Base-by-base conservation (phyloP, 495 filamentous ascomycete species). In the Glarea lozoyensis region DNA sequence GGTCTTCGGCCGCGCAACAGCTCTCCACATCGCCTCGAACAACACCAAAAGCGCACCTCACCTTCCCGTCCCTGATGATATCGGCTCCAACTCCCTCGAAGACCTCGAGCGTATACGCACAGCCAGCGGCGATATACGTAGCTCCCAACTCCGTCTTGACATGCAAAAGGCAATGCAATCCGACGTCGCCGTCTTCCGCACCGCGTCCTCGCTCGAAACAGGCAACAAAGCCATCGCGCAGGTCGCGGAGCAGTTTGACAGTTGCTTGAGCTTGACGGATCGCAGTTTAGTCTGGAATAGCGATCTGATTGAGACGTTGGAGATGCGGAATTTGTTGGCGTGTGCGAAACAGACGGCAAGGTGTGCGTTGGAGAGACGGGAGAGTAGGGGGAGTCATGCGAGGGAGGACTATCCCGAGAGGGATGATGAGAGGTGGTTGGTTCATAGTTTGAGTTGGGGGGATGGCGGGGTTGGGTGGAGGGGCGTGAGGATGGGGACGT, bases 141-240 rank as follows among this genome's bases (percentile, higher is more conserved):
- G 33, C 7, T 29, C 45, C 0, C 38, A 46, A 11, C 34, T 56
- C 9, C 30, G 53, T 38, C 15, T 49, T 1, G 40, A 42, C 10
- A 55, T 52, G 53, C 53, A 55, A 27, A 55, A 51, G 39, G 49
- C 53, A 29, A 55, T 55, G 53, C 53, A 55, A 36, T 27, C 36
- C 13, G 41, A 55, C 30, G 45, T 55, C 7, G 31, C 48, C 12
- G 53, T 55, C 10, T 55, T 55, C 38, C 40, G 53, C 5, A 55
- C 48, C 11, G 37, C 49, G 31, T 37, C 52, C 1, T 49, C 45
- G 4, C 33, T 56, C 1, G 2, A 19, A 2, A 23, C 36, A 4
- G 48, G 53, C 2, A 18, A 49, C 23, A 19, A 12, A 2, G 17
- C 22, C 2, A 39, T 56, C 0, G 24, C 37, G 18, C 35, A 49